These are phyloP conservation scores for Spathaspora passalidarum DNA, from an alignment of 805 yeast species.

Conservation along the genomic window DNA sequence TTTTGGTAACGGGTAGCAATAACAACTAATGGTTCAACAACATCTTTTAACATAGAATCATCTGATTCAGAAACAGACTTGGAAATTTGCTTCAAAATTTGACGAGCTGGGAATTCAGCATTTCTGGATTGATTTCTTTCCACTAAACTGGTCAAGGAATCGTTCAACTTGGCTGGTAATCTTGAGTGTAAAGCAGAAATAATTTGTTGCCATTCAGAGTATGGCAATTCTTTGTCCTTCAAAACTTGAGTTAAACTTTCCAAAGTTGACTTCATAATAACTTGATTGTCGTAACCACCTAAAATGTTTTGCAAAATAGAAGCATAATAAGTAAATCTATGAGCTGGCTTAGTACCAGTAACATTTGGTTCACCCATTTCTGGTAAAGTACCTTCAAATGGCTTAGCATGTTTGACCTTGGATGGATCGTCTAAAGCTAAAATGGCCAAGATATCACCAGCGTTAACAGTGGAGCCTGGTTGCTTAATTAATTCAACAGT, in stretches of 20 bases:
- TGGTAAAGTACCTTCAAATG: slow-evolving; percentile 92
- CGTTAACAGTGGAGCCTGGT: slow-evolving; percentile 95
- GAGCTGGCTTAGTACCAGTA: slow-evolving; percentile 80
- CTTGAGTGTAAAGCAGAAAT: slow-evolving; percentile 91
- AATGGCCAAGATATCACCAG: slow-evolving; percentile 96
- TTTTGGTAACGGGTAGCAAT: slow-evolving; percentile 67
- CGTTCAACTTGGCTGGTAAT: slow-evolving; percentile 75
- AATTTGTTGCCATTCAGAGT: slow-evolving; percentile 84
- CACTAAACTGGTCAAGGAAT: slow-evolving; percentile 58
- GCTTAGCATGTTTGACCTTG: slow-evolving; percentile 93
- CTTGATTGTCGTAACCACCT: slow-evolving; percentile 93
- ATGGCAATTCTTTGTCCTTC: slow-evolving; percentile 81
- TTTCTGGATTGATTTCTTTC: slow-evolving; percentile 62
- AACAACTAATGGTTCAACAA: slow-evolving; percentile 69
- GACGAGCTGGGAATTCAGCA: slow-evolving; percentile 93
- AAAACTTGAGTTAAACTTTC: slow-evolving; percentile 68
- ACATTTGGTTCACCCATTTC: slow-evolving; percentile 80
- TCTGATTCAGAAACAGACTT: slow-evolving; percentile 48
- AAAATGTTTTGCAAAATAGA: slow-evolving; percentile 73
- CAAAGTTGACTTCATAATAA: slow-evolving; percentile 82
- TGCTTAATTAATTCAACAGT: slow-evolving; percentile 88
- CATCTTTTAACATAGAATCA: slow-evolving; percentile 41
- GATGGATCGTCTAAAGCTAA: slow-evolving; percentile 94
- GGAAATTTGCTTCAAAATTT: slow-evolving; percentile 66
- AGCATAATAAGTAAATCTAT: slow-evolving; percentile 60